Base-by-base conservation (phyloP, 2,329 filamentous ascomycete species). In the Triangularia setosa region DNA sequence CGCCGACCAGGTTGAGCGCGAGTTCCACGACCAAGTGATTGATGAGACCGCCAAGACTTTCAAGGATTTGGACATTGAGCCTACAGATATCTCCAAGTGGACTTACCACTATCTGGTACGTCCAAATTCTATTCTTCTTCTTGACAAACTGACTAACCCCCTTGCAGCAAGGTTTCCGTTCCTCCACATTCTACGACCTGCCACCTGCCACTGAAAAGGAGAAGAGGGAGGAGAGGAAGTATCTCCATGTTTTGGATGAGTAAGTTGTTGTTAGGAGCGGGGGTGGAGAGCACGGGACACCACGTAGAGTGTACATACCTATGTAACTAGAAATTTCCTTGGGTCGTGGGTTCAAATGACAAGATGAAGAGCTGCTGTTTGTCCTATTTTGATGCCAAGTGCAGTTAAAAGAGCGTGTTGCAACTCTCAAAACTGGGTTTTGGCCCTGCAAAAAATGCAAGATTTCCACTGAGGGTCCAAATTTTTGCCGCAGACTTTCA, bases 201-300 rank as follows among this genome's bases (percentile, higher is more conserved):
- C 95, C 95, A 59, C 94, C 95, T 58, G 89, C 94, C 73, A 97
- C 94, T 33, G 94, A 97, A 81, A 91, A 90, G 78, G 95, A 99
- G 84, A 95, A 89, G 85, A 85, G 86, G 73, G 93, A 98, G 78
- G 93, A 98, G 80, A 95, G 89, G 86, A 95, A 97, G 84, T 99
- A 96, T 78, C 81, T 98, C 77, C 95, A 99, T 78, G 93, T 99
- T 67, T 65, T 72, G 75, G 92, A 96, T 76, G 90, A 95, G 77
- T 87, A 80, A 78, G 66, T 4, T 40, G 35, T 30, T 62, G 30
- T 62, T 18, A 55, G 12, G 25, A 63, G 66, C 65, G 67, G 68
- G 57, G 3, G 63, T 58, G 40, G 27, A 27, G 61, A 53, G 57
- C 35, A 58, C 57, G 58, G 61, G 60, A 53, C 61, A 66, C 53